phyloP scores from a whole-genome alignment of 1,139 yeast genomes.

The Magnusiomyces sp. region DNA sequence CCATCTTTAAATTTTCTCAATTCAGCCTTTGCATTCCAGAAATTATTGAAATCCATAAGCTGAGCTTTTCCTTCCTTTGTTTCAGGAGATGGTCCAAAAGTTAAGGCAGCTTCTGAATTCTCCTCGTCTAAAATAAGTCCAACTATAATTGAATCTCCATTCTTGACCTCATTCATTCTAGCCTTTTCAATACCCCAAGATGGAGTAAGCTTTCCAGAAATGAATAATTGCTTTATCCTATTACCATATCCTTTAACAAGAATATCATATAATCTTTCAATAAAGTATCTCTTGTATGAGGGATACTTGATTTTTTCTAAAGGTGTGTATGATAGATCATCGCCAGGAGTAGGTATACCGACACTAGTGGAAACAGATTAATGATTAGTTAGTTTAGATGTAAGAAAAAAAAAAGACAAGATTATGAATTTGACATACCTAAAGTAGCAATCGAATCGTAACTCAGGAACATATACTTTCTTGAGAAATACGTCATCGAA shows the following conservation, averaged over 20 bases:
- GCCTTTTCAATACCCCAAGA: slow-evolving; percentile 47
- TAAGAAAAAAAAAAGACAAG: neutral
- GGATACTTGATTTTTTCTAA: slow-evolving; percentile 65
- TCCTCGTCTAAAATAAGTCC: slow-evolving; percentile 66
- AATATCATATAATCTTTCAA: slow-evolving; percentile 51
- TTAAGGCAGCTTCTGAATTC: slow-evolving; percentile 71
- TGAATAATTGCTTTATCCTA: slow-evolving; percentile 35
- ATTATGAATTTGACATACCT: slow-evolving; percentile 5
- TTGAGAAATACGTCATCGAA: slow-evolving; percentile 77
- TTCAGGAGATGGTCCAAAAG: slow-evolving; percentile 69
- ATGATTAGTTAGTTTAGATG: slow-evolving; percentile 3
- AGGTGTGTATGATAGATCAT: slow-evolving; percentile 47
- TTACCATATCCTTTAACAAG: slow-evolving; percentile 60
- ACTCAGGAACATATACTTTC: slow-evolving; percentile 44
- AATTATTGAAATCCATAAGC: slow-evolving; percentile 57
- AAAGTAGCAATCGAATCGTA: slow-evolving; percentile 61
- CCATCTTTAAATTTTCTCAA: slow-evolving; percentile 85
- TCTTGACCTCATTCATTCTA: slow-evolving; percentile 31
- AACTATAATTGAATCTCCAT: slow-evolving; percentile 34
- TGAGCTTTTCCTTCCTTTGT: slow-evolving; percentile 36
- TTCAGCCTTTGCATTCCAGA: slow-evolving; percentile 87
- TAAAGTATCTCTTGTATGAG: slow-evolving; percentile 58
- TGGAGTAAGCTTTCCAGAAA: slow-evolving; percentile 17
- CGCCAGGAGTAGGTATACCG: slow-evolving; percentile 16
- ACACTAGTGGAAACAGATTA: slow-evolving; percentile 10